These are phyloP conservation scores for Candida alai DNA, from an alignment of 805 yeast genomes.

Conservation along the genomic window DNA sequence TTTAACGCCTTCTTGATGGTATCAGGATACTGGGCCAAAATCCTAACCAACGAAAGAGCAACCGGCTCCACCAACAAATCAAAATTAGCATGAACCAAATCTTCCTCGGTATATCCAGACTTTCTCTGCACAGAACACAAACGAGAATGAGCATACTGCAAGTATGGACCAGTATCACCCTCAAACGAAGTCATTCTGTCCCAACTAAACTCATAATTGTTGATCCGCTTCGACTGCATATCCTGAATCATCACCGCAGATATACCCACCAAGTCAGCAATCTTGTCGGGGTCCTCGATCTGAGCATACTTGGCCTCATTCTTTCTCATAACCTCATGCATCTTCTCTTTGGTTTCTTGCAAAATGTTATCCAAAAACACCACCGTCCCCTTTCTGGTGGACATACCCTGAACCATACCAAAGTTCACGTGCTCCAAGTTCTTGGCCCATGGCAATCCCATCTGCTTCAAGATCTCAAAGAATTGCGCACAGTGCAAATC, in stretches of 20 bases:
- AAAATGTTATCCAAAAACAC: conserved; percentile 94
- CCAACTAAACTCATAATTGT: conserved; percentile 96
- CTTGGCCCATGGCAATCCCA: conserved; percentile 87
- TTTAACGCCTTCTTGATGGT: conserved; percentile 75
- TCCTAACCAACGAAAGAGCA: conserved; percentile 69
- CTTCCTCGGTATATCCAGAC: conserved; percentile 44
- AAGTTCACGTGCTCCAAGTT: conserved; percentile 81
- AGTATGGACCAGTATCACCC: conserved; percentile 99
- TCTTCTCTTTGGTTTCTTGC: conserved; percentile 87
- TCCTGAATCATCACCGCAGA: conserved; percentile 99
- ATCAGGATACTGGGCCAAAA: conserved; percentile 89
- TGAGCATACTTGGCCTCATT: conserved; percentile 89
- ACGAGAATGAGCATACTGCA: conserved; percentile 98
- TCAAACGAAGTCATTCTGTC: conserved; percentile 96
- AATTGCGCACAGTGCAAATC: conserved; percentile 92
- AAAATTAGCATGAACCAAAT: conserved; percentile 49
- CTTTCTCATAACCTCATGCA: conserved; percentile 95
- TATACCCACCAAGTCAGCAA: conserved; percentile 94
- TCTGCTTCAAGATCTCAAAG: conserved; percentile 85
- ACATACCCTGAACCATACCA: conserved; percentile 99
- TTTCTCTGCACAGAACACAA: conserved; percentile 92
- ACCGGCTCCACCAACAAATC: conserved; percentile 64
- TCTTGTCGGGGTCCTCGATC: conserved; percentile 87
- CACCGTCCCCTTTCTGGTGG: conserved; percentile 96
- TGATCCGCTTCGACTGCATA: conserved; percentile 95